phyloP scores from a whole-genome alignment of 2,329 filamentous ascomycete species.

The Hypoxylon sp. region DNA sequence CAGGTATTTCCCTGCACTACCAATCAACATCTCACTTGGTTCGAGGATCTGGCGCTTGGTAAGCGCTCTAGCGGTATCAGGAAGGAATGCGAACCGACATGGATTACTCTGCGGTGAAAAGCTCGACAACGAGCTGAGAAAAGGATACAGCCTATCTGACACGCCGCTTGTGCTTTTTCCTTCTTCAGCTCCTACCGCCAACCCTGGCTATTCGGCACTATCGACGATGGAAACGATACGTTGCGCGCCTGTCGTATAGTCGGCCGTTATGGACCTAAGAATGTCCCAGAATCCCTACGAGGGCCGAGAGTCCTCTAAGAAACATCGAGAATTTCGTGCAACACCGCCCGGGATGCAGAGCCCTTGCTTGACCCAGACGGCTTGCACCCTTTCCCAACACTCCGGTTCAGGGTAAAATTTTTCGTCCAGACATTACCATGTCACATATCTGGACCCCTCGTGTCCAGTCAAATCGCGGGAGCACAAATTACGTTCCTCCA shows the following conservation, averaged over 20 bases:
- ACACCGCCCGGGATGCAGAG: conserved; percentile 19
- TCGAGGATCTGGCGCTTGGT: conserved; percentile 39
- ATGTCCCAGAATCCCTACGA: conserved; percentile 4
- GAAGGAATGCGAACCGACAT: conserved; percentile 28
- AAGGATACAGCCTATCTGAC: conserved; percentile 33
- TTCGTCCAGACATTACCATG: conserved; percentile 29
- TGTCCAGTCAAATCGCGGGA: conserved; percentile 25
- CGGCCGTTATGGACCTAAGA: conserved; percentile 7
- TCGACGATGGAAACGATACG: conserved; percentile 5
- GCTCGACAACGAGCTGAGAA: conserved; percentile 21
- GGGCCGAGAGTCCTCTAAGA: conserved; percentile 22
- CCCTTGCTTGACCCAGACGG: conserved; percentile 13
- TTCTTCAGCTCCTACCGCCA: conserved; percentile 29
- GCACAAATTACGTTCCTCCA: conserved; percentile 8
- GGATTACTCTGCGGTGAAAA: conserved; percentile 18
- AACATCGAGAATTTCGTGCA: conserved; percentile 21
- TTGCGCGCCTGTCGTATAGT: conserved; percentile 18
- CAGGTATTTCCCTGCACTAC: conserved; percentile 28
- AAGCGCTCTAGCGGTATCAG: conserved; percentile 40
- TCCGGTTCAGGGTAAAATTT: conserved; percentile 31
- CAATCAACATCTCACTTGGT: conserved; percentile 23
- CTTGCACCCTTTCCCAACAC: conserved; percentile 30
- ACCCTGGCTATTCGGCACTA: conserved; percentile 11
- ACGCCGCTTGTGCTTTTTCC: conserved; percentile 15
- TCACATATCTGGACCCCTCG: conserved; percentile 18